These are phyloP conservation scores for Cystoisospora suis DNA, from an alignment of 169 alveolate genomes.

Conservation along the genomic window DNA sequence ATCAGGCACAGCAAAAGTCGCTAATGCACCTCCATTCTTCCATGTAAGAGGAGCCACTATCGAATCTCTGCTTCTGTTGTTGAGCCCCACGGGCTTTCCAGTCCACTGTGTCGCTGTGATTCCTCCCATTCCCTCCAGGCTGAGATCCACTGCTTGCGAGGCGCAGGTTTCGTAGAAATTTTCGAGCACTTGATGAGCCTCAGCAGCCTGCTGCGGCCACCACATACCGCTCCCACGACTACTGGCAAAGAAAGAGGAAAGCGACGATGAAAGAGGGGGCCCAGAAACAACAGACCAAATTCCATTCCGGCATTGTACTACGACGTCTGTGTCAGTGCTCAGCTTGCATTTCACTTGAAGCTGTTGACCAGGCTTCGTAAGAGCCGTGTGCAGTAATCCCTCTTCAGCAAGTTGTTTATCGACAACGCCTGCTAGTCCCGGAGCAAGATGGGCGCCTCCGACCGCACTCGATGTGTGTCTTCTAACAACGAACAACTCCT, in stretches of 20 bases:
- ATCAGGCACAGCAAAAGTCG: constrained; percentile 23
- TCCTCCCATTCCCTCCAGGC: neutral
- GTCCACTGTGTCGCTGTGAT: neutral
- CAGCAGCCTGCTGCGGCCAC: constrained; percentile 8
- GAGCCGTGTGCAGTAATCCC: neutral
- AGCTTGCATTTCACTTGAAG: constrained; percentile 19
- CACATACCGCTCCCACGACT: neutral
- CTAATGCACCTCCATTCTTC: neutral
- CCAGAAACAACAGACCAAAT: constrained; percentile 33
- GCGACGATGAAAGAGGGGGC: neutral
- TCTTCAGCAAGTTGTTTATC: neutral
- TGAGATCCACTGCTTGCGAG: neutral
- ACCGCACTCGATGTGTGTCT: too few relatives aligned
- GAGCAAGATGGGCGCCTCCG: constrained; percentile 15
- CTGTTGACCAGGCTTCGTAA: neutral
- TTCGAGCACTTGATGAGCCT: constrained; percentile 10
- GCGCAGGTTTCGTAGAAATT: neutral
- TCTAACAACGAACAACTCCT: constrained; percentile 7
- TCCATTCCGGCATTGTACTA: constrained; percentile 51
- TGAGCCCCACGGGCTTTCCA: neutral
- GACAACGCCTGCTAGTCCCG: neutral
- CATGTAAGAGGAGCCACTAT: neutral
- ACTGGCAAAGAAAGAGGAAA: neutral
- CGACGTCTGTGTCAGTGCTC: neutral
- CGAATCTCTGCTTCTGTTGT: too few relatives aligned